Conservation (phyloP, 139 green algal species). For the Picocystis salinarum region DNA sequence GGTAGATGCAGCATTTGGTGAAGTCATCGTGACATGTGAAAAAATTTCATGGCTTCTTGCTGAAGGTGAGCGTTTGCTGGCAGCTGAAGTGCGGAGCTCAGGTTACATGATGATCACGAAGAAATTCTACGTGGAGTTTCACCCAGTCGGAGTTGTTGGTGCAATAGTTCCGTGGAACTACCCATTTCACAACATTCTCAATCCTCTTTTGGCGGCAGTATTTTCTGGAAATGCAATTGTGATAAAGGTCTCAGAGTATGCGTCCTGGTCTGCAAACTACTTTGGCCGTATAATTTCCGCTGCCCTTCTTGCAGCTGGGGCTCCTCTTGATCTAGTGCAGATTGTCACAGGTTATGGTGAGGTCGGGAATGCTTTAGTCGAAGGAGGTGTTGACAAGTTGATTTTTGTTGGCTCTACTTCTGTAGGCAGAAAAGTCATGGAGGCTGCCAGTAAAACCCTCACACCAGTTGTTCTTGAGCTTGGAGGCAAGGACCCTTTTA, state of each 20-base stretch:
- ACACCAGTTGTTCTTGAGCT: conserved; percentile 92
- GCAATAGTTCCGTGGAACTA: conserved; percentile 98
- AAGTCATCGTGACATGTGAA: conserved; percentile 89
- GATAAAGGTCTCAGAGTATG: conserved; percentile 89
- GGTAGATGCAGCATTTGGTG: conserved; percentile 84
- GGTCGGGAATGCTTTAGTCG: conserved; percentile 72
- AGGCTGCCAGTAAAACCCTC: conserved; percentile 11
- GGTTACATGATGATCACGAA: conserved; percentile 95
- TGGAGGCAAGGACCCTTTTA: conserved; percentile 89
- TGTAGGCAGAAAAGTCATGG: conserved; percentile 20
- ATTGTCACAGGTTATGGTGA: conserved; percentile 82
- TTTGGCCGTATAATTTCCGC: conserved; percentile 62
- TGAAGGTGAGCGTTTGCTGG: conserved; percentile 48
- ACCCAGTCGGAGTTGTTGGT: conserved; percentile 78
- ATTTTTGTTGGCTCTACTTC: conserved; percentile 75
- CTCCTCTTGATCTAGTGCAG: conserved; percentile 70
- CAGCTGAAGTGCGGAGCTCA: conserved; percentile 48
- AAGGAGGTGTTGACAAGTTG: conserved; percentile 61
- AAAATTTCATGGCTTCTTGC: conserved; percentile 82
- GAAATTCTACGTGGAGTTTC: conserved; percentile 67
- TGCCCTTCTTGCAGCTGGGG: conserved; percentile 58
- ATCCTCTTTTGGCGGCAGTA: conserved; percentile 74
- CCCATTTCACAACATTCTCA: conserved; percentile 97
- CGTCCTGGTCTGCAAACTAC: conserved; percentile 60
- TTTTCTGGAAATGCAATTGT: conserved; percentile 89